phyloP scores from a whole-genome alignment of 2,329 filamentous ascomycete species.

The Atkinsonella hypoxylon region DNA sequence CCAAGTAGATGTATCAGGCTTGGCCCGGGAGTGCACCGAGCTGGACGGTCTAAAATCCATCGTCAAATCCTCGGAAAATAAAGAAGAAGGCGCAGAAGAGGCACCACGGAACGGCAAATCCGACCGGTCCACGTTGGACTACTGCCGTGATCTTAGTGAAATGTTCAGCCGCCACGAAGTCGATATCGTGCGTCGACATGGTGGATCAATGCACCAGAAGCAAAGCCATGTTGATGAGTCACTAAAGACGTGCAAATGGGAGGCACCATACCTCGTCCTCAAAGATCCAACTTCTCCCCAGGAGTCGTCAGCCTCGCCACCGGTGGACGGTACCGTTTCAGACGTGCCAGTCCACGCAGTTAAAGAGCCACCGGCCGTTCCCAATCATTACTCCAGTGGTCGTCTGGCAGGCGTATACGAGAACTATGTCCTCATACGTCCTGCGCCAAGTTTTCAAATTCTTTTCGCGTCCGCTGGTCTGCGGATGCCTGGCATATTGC shows the following conservation, averaged over 20 bases:
- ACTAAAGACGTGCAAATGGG: background rate
- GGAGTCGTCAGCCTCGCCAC: background rate
- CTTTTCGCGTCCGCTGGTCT: slow-evolving; percentile 55
- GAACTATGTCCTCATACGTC: slow-evolving; percentile 52
- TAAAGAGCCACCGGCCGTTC: no score
- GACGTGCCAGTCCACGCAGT: no score
- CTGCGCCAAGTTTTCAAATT: slow-evolving; percentile 51
- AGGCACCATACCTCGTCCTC: background rate
- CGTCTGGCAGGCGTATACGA: slow-evolving; percentile 26
- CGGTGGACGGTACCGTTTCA: background rate
- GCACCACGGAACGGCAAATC: background rate
- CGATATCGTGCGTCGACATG: no score
- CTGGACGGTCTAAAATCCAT: slow-evolving; percentile 41
- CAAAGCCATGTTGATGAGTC: no score
- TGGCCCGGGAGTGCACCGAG: slow-evolving; percentile 53
- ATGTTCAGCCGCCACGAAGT: no score
- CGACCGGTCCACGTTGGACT: no score
- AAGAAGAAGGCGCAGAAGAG: background rate
- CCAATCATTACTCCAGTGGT: slow-evolving; percentile 6
- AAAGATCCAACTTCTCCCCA: background rate
- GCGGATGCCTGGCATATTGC: slow-evolving; percentile 53
- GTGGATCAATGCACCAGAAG: no score
- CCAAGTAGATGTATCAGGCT: slow-evolving; percentile 57
- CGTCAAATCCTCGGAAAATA: background rate
- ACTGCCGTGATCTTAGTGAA: no score